phyloP scores from a whole-genome alignment of 768 basidiomycete species.

The Lactarius hengduanensis region DNA sequence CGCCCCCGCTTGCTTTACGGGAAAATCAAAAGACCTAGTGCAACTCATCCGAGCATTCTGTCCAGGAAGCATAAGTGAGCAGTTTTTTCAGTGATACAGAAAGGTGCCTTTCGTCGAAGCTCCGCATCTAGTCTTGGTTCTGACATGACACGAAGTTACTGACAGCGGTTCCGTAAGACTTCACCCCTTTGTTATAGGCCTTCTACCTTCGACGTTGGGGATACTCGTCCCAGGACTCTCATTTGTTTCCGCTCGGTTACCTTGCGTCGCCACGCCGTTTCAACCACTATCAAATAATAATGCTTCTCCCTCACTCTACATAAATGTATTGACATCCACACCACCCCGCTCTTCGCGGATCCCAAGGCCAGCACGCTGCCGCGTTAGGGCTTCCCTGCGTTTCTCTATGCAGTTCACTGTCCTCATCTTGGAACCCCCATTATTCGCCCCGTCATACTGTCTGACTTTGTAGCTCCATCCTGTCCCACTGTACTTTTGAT shows the following conservation, averaged over 20 bases:
- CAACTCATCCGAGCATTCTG: constrained; percentile 17
- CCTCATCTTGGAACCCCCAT: neutral
- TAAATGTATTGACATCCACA: neutral
- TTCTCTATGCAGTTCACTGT: neutral
- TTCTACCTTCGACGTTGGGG: neutral
- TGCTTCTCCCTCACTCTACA: neutral
- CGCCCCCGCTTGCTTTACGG: neutral
- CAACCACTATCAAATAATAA: neutral
- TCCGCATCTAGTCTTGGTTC: neutral
- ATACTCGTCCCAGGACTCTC: neutral
- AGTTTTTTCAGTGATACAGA: neutral
- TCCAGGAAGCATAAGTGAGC: constrained; percentile 22
- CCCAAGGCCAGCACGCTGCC: neutral
- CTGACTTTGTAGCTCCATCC: constrained; percentile 13
- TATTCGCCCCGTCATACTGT: neutral
- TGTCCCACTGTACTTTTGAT: neutral
- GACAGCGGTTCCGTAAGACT: neutral
- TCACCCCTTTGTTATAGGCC: neutral
- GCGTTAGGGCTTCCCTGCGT: neutral
- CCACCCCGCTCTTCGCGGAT: neutral
- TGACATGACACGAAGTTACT: constrained; percentile 10
- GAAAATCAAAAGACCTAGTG: constrained; percentile 13
- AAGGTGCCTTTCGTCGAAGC: constrained; percentile 10
- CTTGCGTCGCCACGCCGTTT: neutral
- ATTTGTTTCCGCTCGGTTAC: neutral